phyloP scores from a whole-genome alignment of 352 stramenopile species.

The Pythium plurisporium region DNA sequence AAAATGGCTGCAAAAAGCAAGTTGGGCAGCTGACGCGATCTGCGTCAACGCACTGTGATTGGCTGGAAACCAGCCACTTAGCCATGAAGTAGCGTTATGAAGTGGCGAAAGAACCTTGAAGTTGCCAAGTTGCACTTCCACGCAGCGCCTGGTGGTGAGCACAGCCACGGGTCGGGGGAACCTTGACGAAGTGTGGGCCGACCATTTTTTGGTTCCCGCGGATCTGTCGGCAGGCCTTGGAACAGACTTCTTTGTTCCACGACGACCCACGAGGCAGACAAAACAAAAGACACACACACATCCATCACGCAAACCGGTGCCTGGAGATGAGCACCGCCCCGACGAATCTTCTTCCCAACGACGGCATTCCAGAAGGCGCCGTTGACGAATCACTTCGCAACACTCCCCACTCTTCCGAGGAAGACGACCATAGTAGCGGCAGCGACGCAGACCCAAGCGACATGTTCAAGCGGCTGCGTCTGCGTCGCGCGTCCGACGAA shows the following conservation, averaged over 20 bases:
- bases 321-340: constrained; percentile 6
- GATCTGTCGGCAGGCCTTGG: too few species aligned
- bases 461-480: constrained; percentile 16
- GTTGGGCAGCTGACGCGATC: background rate
- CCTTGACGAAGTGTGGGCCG: background rate
- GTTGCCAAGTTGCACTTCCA: constrained; percentile 14
- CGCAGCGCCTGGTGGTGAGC: too few species aligned
- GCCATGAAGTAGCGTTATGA: constrained; percentile 12
- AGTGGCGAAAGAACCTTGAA: constrained; percentile 14
- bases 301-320: background rate
- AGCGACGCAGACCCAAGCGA: background rate
- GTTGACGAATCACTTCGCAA: background rate
- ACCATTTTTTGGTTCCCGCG: background rate
- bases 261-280: background rate
- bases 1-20: background rate
- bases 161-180: too few species aligned
- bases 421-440: background rate
- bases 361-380: background rate
- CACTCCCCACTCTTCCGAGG: background rate
- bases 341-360: too few species aligned
- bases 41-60: constrained; percentile 4
- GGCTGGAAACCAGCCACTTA: too few species aligned
- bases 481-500: constrained; percentile 4
- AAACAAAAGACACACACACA: background rate
- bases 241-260: background rate